Percentiles rank a stretch among this genome's conserved stretches.
phyloP scores from a whole-genome alignment of 2,329 filamentous ascomycete species.

The Arachnomyces sp. region DNA sequence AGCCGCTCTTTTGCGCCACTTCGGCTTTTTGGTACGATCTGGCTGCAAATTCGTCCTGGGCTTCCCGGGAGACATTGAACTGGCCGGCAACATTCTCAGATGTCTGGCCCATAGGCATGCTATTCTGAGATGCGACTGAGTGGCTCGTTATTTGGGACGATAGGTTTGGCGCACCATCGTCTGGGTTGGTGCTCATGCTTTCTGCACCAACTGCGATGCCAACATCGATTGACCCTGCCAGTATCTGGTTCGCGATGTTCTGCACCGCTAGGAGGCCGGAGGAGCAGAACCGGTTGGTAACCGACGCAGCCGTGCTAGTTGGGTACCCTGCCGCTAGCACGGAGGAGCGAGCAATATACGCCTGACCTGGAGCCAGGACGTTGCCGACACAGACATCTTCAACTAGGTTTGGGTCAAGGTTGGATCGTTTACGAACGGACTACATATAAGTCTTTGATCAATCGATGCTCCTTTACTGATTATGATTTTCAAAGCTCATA shows the following conservation, averaged over 20 bases:
- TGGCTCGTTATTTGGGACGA: slow-evolving; percentile 68
- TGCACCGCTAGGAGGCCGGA: slow-evolving; percentile 82
- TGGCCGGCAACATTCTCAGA: slow-evolving; percentile 90
- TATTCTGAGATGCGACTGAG: slow-evolving; percentile 78
- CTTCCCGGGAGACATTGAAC: slow-evolving; percentile 58
- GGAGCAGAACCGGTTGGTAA: slow-evolving; percentile 85
- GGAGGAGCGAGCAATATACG: slow-evolving; percentile 83
- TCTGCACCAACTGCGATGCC: slow-evolving; percentile 87
- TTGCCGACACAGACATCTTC: slow-evolving; percentile 86
- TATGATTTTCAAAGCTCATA: slow-evolving; percentile 12
- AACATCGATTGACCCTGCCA: slow-evolving; percentile 79
- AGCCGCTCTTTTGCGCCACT: slow-evolving; percentile 70
- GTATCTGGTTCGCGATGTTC: slow-evolving; percentile 88
- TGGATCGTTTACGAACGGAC: slow-evolving; percentile 70
- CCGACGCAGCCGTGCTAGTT: slow-evolving; percentile 67
- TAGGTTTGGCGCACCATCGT: slow-evolving; percentile 73
- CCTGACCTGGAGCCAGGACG: slow-evolving; percentile 79
- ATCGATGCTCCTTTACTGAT: not conserved
- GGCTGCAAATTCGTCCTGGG: slow-evolving; percentile 80
- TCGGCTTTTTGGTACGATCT: slow-evolving; percentile 77
- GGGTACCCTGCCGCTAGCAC: slow-evolving; percentile 82
- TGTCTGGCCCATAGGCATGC: slow-evolving; percentile 84
- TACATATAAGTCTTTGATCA: slow-evolving; percentile 38
- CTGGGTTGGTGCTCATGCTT: slow-evolving; percentile 85
- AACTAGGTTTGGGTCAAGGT: slow-evolving; percentile 76